Percentiles rank a stretch among this genome's conserved stretches.
These are phyloP conservation scores for Casaregolazyma suthepensis DNA, from an alignment of 1,139 yeast genomes.

Conservation along the genomic window DNA sequence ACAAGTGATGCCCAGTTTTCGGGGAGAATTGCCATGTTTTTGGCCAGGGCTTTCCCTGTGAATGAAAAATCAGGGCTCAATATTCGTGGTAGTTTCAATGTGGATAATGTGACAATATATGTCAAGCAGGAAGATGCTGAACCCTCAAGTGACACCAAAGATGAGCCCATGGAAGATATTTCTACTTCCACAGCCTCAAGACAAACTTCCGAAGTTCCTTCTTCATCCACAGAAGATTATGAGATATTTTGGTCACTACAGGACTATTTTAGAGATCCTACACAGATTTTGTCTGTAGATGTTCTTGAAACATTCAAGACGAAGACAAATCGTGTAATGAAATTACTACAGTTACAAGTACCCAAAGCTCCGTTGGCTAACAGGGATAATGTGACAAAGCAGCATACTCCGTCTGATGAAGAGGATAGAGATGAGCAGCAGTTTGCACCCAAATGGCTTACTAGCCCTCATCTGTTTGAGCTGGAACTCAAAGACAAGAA, in stretches of 20 bases:
- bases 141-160: slow-evolving; percentile 11
- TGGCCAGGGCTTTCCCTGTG: slow-evolving; percentile 36
- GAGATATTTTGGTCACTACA: slow-evolving; percentile 29
- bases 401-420: neutral
- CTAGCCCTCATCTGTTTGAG: slow-evolving; percentile 31
- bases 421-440: slow-evolving; percentile 13
- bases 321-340: slow-evolving; percentile 16
- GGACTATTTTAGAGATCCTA: slow-evolving; percentile 26
- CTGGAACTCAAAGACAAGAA: slow-evolving; percentile 32
- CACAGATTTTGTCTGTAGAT: slow-evolving; percentile 16
- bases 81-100: slow-evolving; percentile 34
- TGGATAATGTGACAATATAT: slow-evolving; percentile 32
- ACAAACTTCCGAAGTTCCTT: slow-evolving; percentile 1
- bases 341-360: slow-evolving; percentile 13
- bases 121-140: slow-evolving; percentile 18
- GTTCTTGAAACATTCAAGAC: slow-evolving; percentile 18
- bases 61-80: slow-evolving; percentile 36
- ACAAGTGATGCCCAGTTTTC: slow-evolving; percentile 34
- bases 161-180: slow-evolving; percentile 8
- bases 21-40: slow-evolving; percentile 34
- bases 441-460: slow-evolving; percentile 35
- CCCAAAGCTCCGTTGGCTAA: neutral
- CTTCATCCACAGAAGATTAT: slow-evolving; percentile 14
- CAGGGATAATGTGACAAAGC: slow-evolving; percentile 12
- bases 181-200: neutral